Conservation (phyloP, 2,329 filamentous ascomycete genomes). For the Myriosclerotinia curreyana region DNA sequence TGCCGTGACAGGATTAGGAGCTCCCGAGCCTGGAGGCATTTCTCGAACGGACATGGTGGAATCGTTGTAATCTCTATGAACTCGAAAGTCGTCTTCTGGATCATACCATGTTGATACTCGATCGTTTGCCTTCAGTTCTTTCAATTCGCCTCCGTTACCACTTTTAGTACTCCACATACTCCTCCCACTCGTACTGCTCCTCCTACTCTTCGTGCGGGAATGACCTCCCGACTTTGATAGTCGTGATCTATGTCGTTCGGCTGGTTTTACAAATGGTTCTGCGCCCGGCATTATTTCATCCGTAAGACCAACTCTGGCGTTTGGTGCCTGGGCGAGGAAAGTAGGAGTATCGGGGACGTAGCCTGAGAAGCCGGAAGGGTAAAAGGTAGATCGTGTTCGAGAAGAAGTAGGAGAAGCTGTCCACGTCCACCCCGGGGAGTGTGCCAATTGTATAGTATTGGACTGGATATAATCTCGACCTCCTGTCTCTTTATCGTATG, state of each 20-base stretch:
- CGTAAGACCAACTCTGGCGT: slow-evolving; percentile 59
- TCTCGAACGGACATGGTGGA: slow-evolving; percentile 22
- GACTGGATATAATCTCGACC: slow-evolving; percentile 1
- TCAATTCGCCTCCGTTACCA: slow-evolving; percentile 22
- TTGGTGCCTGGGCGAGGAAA: slow-evolving; percentile 58
- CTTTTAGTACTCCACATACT: slow-evolving; percentile 34
- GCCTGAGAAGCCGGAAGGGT: slow-evolving; percentile 37
- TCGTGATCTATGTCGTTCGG: slow-evolving; percentile 53
- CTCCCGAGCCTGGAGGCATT: neutral
- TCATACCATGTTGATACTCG: slow-evolving; percentile 33
- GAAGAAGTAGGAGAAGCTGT: slow-evolving; percentile 30
- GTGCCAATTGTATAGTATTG: slow-evolving; percentile 19
- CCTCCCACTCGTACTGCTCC: slow-evolving; percentile 36
- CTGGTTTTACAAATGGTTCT: slow-evolving; percentile 54
- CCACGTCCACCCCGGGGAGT: slow-evolving; percentile 35
- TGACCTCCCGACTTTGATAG: slow-evolving; percentile 47
- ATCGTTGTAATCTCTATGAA: slow-evolving; percentile 26
- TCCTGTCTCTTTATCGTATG: slow-evolving; percentile 21
- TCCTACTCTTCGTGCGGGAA: slow-evolving; percentile 35
- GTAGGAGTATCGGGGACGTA: slow-evolving; percentile 40
- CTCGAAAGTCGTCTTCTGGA: slow-evolving; percentile 29
- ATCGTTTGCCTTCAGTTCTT: slow-evolving; percentile 28
- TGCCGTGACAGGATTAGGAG: slow-evolving; percentile 6
- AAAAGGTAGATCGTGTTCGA: slow-evolving; percentile 23
- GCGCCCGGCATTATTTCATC: slow-evolving; percentile 60